Conservation (phyloP, 73 alveolate species). For the Halteria grandinella region DNA sequence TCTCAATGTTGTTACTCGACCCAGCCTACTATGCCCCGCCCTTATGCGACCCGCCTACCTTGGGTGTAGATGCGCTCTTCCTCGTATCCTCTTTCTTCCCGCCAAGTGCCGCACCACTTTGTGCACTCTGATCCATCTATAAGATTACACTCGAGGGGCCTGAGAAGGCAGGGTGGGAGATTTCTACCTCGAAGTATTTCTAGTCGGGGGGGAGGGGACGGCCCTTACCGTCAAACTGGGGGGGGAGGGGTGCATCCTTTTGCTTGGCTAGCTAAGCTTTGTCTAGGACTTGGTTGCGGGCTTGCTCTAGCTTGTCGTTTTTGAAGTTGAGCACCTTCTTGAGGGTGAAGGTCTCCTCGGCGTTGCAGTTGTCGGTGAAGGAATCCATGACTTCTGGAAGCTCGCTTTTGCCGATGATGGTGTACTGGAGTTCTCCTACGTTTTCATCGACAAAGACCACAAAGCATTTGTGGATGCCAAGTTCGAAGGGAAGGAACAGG, state of each 20-base stretch:
- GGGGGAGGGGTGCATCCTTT: conserved; percentile 38
- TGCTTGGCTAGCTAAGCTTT: conserved; percentile 38
- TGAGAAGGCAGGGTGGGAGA: conserved; percentile 63
- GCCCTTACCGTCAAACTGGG: conserved; percentile 3
- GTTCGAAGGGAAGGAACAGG: conserved; percentile 92
- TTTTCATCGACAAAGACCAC: conserved; percentile 93
- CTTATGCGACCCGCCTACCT: conserved; percentile 18
- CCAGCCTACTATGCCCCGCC: neutral
- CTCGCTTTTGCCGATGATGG: conserved; percentile 94
- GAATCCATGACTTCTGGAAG: conserved; percentile 92
- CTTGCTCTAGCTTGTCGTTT: conserved; percentile 71
- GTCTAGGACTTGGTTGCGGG: conserved; percentile 75
- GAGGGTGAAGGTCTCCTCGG: conserved; percentile 81
- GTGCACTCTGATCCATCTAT: too few relatives aligned
- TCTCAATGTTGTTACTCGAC: neutral
- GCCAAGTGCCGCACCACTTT: too few relatives aligned
- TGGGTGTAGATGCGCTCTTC: conserved; percentile 36
- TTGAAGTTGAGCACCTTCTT: conserved; percentile 58
- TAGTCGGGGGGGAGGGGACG: conserved; percentile 45
- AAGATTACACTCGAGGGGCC: conserved; percentile 71
- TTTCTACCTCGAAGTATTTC: conserved; percentile 64
- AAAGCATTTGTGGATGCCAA: conserved; percentile 92
- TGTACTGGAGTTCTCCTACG: conserved; percentile 97
- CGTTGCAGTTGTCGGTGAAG: conserved; percentile 77
- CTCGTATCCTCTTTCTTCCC: conserved; percentile 22